Evolutionary conservation across 2,329 filamentous ascomycete species (phyloP).

Genomic region (Tolypocladium endophyticum): DNA sequence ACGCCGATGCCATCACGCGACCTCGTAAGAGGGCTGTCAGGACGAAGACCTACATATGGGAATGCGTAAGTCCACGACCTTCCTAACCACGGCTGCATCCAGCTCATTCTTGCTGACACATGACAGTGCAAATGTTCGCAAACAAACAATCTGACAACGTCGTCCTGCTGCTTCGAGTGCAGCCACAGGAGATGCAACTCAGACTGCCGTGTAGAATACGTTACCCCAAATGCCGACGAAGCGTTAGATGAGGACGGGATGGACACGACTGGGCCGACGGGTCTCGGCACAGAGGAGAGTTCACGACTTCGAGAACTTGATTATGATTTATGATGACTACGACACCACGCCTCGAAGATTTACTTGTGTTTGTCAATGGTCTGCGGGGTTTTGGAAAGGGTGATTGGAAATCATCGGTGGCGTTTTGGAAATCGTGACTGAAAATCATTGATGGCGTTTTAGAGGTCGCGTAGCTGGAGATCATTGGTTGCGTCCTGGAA

Average conservation of each 20-base stretch:
- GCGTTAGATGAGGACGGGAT: neutral
- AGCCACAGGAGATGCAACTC: neutral
- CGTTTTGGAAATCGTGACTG: neutral
- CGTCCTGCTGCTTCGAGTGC: slow-evolving; percentile 4
- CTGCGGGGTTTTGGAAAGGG: neutral
- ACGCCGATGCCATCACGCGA: neutral
- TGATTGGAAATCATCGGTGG: neutral
- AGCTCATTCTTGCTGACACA: neutral
- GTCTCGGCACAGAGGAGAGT: neutral
- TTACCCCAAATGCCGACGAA: neutral
- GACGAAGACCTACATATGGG: slow-evolving; percentile 15
- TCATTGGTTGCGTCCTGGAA: neutral
- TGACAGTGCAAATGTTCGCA: slow-evolving; percentile 11
- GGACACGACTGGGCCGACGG: neutral
- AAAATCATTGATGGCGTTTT: neutral
- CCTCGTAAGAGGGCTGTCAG: slow-evolving; percentile 5
- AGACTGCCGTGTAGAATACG: slow-evolving; percentile 2
- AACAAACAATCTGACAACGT: slow-evolving; percentile 5
- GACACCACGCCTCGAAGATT: no score
- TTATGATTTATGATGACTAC: neutral
- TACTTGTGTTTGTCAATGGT: neutral
- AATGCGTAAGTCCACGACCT: slow-evolving; percentile 15
- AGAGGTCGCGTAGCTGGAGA: neutral
- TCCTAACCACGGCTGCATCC: neutral
- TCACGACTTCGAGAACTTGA: neutral